Evolutionary conservation across 805 yeast species (phyloP), one percentile per base, ranked within the genome.

Genomic region (Ogataea polymorpha): DNA sequence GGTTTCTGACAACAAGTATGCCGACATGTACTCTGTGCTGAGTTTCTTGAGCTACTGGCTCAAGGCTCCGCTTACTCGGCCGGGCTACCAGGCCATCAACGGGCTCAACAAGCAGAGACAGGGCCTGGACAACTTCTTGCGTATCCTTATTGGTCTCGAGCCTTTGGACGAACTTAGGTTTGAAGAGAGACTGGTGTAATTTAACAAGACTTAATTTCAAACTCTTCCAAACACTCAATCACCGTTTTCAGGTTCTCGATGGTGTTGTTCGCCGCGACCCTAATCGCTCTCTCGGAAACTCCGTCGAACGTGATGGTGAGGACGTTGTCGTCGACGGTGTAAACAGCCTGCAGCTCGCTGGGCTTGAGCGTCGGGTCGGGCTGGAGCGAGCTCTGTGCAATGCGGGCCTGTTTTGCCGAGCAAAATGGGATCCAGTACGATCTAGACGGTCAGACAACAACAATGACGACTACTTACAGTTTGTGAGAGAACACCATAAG

Each of bases 41-140:
- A 79, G 95, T 13, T 85, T 89, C 64, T 74, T 90, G 65, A 79
- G 90, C 59, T 90, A 90, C 71, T 90, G 97, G 97, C 80, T 91
- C 61, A 90, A 90, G 74, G 97, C 97, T 2, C 98, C 98, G 50
- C 77, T 90, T 55, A 82, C 95, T 36, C 86, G 91, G 68, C 86
- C 88, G 36, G 96, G 96, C 4, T 86, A 74, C 68, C 83, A 86
- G 61, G 82, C 96, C 23, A 86, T 90, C 57, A 90, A 90, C 59
- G 96, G 97, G 20, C 76, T 90, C 63, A 91, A 88, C 78, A 91
- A 90, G 70, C 98, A 91, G 73, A 83, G 96, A 62, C 76, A 82
- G 55, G 96, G 95, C 37, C 71, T 90, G 51, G 98, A 90, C 71
- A 91, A 89, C 73, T 79, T 90, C 61, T 71, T 90, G 67, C 82